Evolutionary conservation across 495 filamentous ascomycete genomes (phyloP).

Genomic region (Delitschia confertaspora): DNA sequence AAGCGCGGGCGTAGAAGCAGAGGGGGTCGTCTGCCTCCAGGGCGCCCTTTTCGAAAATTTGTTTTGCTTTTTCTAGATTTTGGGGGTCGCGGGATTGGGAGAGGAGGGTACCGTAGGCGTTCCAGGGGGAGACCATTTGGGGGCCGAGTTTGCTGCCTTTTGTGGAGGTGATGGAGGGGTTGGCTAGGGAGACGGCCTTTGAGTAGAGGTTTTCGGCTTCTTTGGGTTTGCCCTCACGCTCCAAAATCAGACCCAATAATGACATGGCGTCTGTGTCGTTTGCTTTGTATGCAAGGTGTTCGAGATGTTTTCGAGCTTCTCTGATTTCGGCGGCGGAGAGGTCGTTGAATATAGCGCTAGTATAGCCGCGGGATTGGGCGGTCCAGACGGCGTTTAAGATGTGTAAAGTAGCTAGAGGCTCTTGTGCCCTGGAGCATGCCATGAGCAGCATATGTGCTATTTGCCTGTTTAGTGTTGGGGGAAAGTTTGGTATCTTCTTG

Average conservation of each 20-base stretch:
- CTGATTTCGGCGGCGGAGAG: slow-evolving; percentile 4
- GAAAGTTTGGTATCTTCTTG: not conserved
- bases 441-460: not conserved
- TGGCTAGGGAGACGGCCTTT: slow-evolving; percentile 3
- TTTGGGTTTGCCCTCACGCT: slow-evolving; percentile 1
- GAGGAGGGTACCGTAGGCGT: not conserved
- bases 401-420: slow-evolving; percentile 2
- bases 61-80: slow-evolving; percentile 7
- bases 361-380: not conserved
- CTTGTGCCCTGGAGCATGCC: slow-evolving; percentile 1
- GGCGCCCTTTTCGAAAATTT: slow-evolving; percentile 13
- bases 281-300: slow-evolving; percentile 5
- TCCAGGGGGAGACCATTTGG: slow-evolving; percentile 11
- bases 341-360: not conserved
- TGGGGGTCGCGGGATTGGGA: not conserved
- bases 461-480: slow-evolving; percentile 6
- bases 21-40: slow-evolving; percentile 20
- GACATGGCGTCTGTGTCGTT: slow-evolving; percentile 15
- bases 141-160: not conserved
- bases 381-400: not conserved
- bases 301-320: not conserved
- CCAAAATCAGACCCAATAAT: slow-evolving; percentile 14
- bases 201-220: slow-evolving; percentile 11
- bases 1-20: slow-evolving; percentile 20
- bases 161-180: not conserved